phyloP scores from a whole-genome alignment of 805 yeast species.

The Helenozyma rhizophorensis region DNA sequence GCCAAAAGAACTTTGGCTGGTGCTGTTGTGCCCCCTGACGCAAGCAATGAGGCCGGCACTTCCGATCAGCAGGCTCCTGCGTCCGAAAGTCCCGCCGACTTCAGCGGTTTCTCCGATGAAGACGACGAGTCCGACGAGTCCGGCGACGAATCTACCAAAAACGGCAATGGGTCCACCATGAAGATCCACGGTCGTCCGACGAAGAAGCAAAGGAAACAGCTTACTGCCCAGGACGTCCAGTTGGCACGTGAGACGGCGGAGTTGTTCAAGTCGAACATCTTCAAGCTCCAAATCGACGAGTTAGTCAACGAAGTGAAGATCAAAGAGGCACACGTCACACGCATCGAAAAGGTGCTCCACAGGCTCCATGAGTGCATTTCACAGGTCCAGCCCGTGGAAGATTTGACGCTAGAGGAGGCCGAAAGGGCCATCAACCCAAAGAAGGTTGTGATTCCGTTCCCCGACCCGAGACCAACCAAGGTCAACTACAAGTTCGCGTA shows the following conservation, averaged over 20 bases:
- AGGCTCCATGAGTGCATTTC: constrained; percentile 65
- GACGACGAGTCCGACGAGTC: constrained; percentile 6
- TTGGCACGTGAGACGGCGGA: constrained; percentile 92
- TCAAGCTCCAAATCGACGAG: constrained; percentile 93
- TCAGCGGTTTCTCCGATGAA: constrained; percentile 2
- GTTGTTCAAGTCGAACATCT: constrained; percentile 88
- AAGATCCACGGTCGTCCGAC: constrained; percentile 18
- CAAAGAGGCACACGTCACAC: constrained; percentile 60
- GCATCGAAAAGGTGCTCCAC: constrained; percentile 72
- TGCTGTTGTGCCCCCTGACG: background rate
- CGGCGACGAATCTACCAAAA: constrained; percentile 9
- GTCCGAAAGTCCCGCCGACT: background rate
- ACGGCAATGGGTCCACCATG: constrained; percentile 1
- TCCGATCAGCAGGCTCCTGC: background rate
- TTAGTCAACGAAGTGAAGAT: constrained; percentile 73
- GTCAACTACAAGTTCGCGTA: constrained; percentile 71
- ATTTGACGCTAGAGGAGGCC: constrained; percentile 54
- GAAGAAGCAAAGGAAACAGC: constrained; percentile 34
- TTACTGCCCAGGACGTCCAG: constrained; percentile 80
- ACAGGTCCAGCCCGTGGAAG: constrained; percentile 50
- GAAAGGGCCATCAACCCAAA: constrained; percentile 48
- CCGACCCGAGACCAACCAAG: constrained; percentile 80
- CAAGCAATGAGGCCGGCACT: background rate
- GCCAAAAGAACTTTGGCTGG: constrained; percentile 23
- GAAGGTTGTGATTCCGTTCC: constrained; percentile 70